Percentiles rank a stretch among this genome's conserved stretches.
These are phyloP conservation scores for Sideroxylon spinosum DNA, from an alignment of 179 eudicot species.

Conservation along the genomic window DNA sequence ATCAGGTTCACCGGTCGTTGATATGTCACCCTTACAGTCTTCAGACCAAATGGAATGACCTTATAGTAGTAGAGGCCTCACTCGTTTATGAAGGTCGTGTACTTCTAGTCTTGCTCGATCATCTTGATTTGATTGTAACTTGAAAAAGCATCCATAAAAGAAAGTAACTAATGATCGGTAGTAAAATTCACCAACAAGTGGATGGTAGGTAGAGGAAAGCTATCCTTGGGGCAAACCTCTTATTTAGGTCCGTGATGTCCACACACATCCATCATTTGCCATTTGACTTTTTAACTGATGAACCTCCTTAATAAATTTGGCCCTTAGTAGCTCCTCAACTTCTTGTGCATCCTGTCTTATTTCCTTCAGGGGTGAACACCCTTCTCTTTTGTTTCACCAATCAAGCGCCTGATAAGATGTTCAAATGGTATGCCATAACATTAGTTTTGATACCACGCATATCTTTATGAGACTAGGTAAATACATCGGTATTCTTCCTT, in stretches of 20 bases:
- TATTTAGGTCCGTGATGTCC: no score
- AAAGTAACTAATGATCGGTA: neutral
- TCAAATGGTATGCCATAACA: neutral
- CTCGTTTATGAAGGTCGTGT: neutral
- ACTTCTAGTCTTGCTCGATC: neutral
- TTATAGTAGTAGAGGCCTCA: neutral
- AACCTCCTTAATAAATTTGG: neutral
- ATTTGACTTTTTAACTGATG: no score
- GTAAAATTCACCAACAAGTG: neutral
- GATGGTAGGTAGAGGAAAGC: neutral
- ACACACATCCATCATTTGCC: no score
- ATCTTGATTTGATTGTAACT: neutral
- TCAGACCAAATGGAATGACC: no score
- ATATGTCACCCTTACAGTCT: neutral
- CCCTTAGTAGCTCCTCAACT: neutral
- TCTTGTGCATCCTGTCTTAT: neutral
- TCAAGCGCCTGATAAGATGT: neutral
- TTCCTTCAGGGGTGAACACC: neutral
- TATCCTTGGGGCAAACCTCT: neutral
- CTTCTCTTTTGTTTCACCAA: neutral
- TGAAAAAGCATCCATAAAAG: no score
- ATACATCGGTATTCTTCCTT: neutral
- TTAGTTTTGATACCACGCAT: neutral
- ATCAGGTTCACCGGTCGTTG: neutral
- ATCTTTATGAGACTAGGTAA: neutral